These are phyloP conservation scores for Craspedostauros australis DNA, from an alignment of 108 stramenopile genomes.

Conservation along the genomic window DNA sequence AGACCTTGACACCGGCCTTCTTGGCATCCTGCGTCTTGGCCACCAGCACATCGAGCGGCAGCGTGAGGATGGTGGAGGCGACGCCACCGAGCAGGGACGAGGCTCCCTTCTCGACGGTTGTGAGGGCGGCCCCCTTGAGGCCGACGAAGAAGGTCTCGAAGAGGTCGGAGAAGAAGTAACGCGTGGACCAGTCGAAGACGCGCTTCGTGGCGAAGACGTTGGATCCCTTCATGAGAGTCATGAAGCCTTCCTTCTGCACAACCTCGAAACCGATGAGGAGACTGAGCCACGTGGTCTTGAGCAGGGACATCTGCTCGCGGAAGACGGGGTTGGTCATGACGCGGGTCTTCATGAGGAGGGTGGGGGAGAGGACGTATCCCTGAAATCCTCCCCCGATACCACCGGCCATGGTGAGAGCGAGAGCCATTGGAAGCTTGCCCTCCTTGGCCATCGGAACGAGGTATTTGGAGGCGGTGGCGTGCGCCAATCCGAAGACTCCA, in stretches of 20 bases:
- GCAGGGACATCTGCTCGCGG: slow-evolving; percentile 30
- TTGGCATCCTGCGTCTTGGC: slow-evolving; percentile 56
- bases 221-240: slow-evolving; percentile 52
- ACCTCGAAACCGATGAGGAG: slow-evolving; percentile 35
- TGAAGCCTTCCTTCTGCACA: slow-evolving; percentile 33
- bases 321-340: slow-evolving; percentile 66
- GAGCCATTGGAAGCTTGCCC: slow-evolving; percentile 8
- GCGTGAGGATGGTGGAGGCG: slow-evolving; percentile 29
- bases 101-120: slow-evolving; percentile 21
- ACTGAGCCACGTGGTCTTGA: slow-evolving; percentile 17
- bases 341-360: slow-evolving; percentile 63
- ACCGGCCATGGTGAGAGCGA: slow-evolving; percentile 36
- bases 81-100: slow-evolving; percentile 40
- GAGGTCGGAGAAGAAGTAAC: slow-evolving; percentile 44
- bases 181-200: slow-evolving; percentile 56
- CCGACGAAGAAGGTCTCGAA: slow-evolving; percentile 17
- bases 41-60: slow-evolving; percentile 54
- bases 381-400: slow-evolving; percentile 50
- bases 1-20: slow-evolving; percentile 42
- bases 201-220: slow-evolving; percentile 51
- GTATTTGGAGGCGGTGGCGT: slow-evolving; percentile 14
- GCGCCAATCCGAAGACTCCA: slow-evolving; percentile 43
- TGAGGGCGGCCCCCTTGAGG: slow-evolving; percentile 5
- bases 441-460: slow-evolving; percentile 22
- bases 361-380: slow-evolving; percentile 51